Percentiles rank a stretch among this genome's conserved stretches.
Conservation (phyloP, 2,329 filamentous ascomycete species). For the Waltergamsia citrina region DNA sequence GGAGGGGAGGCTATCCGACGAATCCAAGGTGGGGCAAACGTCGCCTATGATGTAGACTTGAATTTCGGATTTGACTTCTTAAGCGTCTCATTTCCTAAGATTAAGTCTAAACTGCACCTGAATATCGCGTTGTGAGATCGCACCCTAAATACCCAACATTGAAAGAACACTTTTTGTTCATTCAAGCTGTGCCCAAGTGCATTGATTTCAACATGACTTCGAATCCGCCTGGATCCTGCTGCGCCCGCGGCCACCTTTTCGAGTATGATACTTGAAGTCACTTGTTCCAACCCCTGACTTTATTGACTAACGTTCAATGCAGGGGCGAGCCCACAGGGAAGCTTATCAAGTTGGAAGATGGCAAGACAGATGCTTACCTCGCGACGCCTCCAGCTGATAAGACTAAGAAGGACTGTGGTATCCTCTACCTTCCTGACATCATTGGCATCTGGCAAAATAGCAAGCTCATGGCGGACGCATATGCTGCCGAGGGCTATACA, state of each 20-base stretch:
- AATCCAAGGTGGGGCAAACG: too few species aligned
- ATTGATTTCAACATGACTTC: conserved; percentile 38
- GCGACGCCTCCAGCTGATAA: conserved; percentile 23
- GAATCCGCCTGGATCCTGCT: conserved; percentile 41
- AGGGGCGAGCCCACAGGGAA: conserved; percentile 40
- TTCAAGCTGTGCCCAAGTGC: too few species aligned
- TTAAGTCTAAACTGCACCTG: too few species aligned
- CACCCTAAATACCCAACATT: too few species aligned
- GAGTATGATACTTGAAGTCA: conserved; percentile 29
- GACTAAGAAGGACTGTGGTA: conserved; percentile 16
- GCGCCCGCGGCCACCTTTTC: conserved; percentile 40
- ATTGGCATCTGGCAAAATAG: conserved; percentile 28
- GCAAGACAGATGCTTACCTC: conserved; percentile 39
- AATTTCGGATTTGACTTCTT: too few species aligned
- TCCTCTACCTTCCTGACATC: conserved; percentile 27
- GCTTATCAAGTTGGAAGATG: conserved; percentile 29
- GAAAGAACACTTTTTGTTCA: too few species aligned
- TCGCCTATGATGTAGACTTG: too few species aligned
- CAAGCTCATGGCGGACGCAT: conserved; percentile 29
- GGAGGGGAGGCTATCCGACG: too few species aligned
- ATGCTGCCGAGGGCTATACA: conserved; percentile 26
- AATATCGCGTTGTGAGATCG: too few species aligned
- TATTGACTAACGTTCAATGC: not conserved
- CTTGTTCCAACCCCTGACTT: too few species aligned
- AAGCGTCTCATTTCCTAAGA: too few species aligned